Conservation (phyloP, 176 grass and related monocot genomes). For the Eragrostis curvula region DNA sequence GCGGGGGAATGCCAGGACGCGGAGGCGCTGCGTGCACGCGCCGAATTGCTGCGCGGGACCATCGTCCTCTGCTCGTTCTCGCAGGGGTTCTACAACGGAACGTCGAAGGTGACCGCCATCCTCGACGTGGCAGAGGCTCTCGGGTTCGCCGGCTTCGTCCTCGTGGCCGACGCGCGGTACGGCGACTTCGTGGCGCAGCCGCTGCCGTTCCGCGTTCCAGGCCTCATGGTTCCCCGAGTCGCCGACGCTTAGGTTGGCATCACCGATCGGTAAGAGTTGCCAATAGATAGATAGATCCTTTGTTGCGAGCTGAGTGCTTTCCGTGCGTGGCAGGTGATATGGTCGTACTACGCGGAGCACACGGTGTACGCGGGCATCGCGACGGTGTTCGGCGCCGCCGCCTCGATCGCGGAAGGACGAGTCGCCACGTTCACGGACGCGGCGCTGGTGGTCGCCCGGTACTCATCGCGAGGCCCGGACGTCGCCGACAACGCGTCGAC, state of each 20-base stretch:
- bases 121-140: slow-evolving; percentile 49
- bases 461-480: slow-evolving; percentile 65
- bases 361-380: slow-evolving; percentile 40
- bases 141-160: slow-evolving; percentile 58
- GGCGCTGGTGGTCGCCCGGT: slow-evolving; percentile 42
- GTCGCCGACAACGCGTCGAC: slow-evolving; percentile 29
- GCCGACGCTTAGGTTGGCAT: slow-evolving; percentile 33
- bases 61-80: slow-evolving; percentile 67
- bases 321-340: slow-evolving; percentile 23
- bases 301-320: background rate
- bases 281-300: background rate
- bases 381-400: slow-evolving; percentile 41
- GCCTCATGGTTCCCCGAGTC: slow-evolving; percentile 59
- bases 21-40: slow-evolving; percentile 31
- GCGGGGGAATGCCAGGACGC: slow-evolving; percentile 65
- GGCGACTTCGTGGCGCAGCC: slow-evolving; percentile 67
- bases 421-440: slow-evolving; percentile 27
- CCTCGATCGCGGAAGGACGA: slow-evolving; percentile 59
- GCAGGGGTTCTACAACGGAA: slow-evolving; percentile 56
- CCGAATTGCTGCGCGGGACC: slow-evolving; percentile 39
- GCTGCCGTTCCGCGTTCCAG: slow-evolving; percentile 53
- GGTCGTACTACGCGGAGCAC: slow-evolving; percentile 64
- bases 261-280: background rate
- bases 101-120: slow-evolving; percentile 52
- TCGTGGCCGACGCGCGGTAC: slow-evolving; percentile 45